Evolutionary conservation across 441 rosid species (phyloP), one percentile per base, ranked within the genome.

Genomic region (Lepidium campestre): DNA sequence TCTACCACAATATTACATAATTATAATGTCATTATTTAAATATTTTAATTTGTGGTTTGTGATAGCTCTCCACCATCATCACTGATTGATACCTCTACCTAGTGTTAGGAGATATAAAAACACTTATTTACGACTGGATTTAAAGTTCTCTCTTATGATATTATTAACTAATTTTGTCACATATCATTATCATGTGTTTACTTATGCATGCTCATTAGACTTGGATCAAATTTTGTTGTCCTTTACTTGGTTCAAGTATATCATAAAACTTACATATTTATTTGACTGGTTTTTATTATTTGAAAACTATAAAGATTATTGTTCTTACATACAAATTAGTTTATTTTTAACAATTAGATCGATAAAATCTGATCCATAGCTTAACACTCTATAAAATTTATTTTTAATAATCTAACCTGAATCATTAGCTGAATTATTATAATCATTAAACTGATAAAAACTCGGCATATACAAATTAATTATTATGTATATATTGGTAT

Each of bases 21-120:
- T 12, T 39, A 29, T 15, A 31, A 15, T 40, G 54, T 20, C 52
- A 39, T 6, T 11, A 12, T 29, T 64, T 29, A n/a, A 57, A 22
- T 57, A 12, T 15, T 40, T 41, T 29, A 72, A 72, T 63, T 59
- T 73, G 76, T 72, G 72, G 72, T 44, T 29, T 66, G 44, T 59
- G 14, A 72, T 52, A 58, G 29, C 71, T 52, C 57, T 50, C 36
- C 45, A 72, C 27, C 34, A 58, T 35, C 62, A 49, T 39, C 76
- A 72, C 62, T 50, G 61, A 63, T 29, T 63, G 70, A 5, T 44
- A 65, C 62, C 32, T 6, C 10, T 29, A 29, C 34, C 29, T 48
- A 31, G 44, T 29, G 32, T 48, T 25, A 23, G 6, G 32, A 54
- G 10, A 63, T 4, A 63, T 46, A 37, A 44, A 65, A 18, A 68